Evolutionary conservation across 306 rosid species (phyloP).

Genomic region (Rosa lucieae): DNA sequence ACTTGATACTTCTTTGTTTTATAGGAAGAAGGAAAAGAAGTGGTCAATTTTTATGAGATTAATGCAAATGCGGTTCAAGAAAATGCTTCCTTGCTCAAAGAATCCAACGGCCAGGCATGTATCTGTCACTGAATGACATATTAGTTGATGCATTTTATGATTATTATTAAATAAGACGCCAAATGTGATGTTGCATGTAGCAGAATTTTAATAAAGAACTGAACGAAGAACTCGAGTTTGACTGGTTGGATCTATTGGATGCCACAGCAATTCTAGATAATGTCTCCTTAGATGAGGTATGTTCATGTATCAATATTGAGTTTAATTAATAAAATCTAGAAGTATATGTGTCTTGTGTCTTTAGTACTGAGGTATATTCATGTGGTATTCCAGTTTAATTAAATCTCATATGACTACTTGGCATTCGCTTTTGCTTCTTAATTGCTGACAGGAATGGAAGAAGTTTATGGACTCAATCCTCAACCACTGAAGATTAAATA

Average conservation of each 20-base stretch:
- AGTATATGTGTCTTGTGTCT: not conserved
- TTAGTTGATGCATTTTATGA: not conserved
- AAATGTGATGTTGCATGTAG: not conserved
- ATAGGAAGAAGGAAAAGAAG: not conserved
- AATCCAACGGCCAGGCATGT: slow-evolving; percentile 11
- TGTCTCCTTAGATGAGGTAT: slow-evolving; percentile 2
- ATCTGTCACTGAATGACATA: not conserved
- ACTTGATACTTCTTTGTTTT: not conserved
- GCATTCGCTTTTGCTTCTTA: not conserved
- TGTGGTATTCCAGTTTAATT: not conserved
- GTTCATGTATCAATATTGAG: not conserved
- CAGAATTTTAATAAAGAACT: not conserved
- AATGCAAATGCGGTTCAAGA: not conserved
- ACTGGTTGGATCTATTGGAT: slow-evolving; percentile 10
- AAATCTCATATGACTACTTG: not conserved
- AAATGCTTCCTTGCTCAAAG: slow-evolving; percentile 3
- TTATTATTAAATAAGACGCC: not conserved
- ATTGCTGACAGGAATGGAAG: slow-evolving; percentile 6
- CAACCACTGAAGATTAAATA: not conserved
- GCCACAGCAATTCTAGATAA: not conserved
- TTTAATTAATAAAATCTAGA: not conserved
- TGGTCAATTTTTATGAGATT: not conserved
- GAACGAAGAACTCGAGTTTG: not conserved
- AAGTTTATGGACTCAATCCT: not conserved
- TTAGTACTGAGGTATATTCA: not conserved